These are phyloP conservation scores for Phytophthora pinifolia DNA, from an alignment of 352 stramenopile genomes.

Conservation along the genomic window DNA sequence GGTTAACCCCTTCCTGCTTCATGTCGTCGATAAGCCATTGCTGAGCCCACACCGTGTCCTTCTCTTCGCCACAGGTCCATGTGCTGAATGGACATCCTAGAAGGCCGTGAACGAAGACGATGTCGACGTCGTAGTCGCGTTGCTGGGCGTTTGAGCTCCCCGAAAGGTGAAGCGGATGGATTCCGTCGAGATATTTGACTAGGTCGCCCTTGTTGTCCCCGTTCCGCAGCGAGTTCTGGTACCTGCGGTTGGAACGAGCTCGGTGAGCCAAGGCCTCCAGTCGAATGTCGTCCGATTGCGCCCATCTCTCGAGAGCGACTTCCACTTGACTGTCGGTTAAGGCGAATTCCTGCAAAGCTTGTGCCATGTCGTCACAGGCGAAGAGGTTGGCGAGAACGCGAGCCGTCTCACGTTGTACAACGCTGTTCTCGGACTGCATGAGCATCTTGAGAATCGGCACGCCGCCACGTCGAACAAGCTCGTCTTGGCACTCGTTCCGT, in stretches of 20 bases:
- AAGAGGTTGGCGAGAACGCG: conserved; percentile 74
- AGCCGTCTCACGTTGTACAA: conserved; percentile 59
- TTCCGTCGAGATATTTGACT: conserved; percentile 69
- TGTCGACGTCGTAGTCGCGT: conserved; percentile 65
- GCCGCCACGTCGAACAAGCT: conserved; percentile 51
- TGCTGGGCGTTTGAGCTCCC: conserved; percentile 16
- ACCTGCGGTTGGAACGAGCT: conserved; percentile 53
- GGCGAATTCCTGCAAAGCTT: conserved; percentile 36
- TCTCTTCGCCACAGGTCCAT: conserved; percentile 72
- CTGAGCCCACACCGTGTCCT: conserved; percentile 60
- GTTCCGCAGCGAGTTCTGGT: conserved; percentile 33
- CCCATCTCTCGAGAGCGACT: conserved; percentile 45
- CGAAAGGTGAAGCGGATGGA: conserved; percentile 68
- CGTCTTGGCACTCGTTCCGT: conserved; percentile 54
- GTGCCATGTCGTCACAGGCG: conserved; percentile 48
- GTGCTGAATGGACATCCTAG: conserved; percentile 78
- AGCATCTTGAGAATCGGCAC: conserved; percentile 58
- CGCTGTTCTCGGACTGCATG: conserved; percentile 36
- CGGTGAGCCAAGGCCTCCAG: conserved; percentile 59
- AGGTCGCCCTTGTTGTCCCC: conserved; percentile 15
- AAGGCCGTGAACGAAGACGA: conserved; percentile 85
- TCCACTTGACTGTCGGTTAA: conserved; percentile 42
- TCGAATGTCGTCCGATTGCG: conserved; percentile 40
- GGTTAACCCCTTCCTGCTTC: conserved; percentile 50
- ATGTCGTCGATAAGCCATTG: conserved; percentile 72